Conservation (phyloP, 257 asterid genomes). For the Fraxinus excelsior region DNA sequence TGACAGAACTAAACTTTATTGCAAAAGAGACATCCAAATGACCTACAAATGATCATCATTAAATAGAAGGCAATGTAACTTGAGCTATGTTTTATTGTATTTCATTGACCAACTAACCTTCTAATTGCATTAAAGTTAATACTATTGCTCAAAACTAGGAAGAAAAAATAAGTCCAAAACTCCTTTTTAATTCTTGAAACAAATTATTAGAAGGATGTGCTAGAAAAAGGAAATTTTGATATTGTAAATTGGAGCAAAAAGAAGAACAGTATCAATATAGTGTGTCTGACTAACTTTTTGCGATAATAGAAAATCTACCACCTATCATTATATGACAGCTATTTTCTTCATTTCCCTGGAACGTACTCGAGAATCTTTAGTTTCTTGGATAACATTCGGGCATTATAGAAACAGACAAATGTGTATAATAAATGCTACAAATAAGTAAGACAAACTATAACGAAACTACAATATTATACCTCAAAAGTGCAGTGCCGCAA, state of each 20-base stretch:
- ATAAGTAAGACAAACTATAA: background rate
- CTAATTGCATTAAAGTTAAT: background rate
- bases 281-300: no score
- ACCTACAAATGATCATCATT: background rate
- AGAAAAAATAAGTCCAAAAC: background rate
- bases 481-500: constrained; percentile 95
- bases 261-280: no score
- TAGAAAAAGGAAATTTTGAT: background rate
- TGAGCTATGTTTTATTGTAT: background rate
- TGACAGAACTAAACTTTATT: background rate
- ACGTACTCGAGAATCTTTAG: no score
- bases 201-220: background rate
- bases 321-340: no score
- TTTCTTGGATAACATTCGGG: background rate
- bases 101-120: constrained; percentile 18
- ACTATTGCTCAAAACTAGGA: background rate
- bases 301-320: no score
- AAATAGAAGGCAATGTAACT: background rate
- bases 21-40: constrained; percentile 4
- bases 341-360: background rate
- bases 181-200: background rate
- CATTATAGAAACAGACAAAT: constrained; percentile 5
- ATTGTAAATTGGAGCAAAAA: background rate
- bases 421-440: background rate
- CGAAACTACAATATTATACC: constrained; percentile 38